Base-by-base conservation (phyloP, 2,329 filamentous ascomycete species). In the Verticillium klebahnii region DNA sequence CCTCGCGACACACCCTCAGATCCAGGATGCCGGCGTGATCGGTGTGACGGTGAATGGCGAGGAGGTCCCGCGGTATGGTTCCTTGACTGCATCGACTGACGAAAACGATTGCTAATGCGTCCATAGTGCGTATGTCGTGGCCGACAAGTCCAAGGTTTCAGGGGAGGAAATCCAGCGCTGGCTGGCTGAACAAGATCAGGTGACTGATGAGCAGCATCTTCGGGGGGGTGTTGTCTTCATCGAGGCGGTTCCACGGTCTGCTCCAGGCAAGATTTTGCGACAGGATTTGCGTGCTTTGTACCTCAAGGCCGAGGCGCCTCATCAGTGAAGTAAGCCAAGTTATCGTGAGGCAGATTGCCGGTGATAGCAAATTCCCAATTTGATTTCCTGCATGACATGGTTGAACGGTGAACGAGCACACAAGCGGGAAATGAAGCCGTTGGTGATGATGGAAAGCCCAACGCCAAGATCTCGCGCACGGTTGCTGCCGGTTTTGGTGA, bases 211-310 rank as follows among this genome's bases (percentile, higher is more conserved):
- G 70, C 93, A 93, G 75, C 82, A 85, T 71, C 78, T 92, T 64
- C 86, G 85, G 5, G 90, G 89, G 0, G 90, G 90, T 1, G 83
- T 93, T n/a, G 75, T 81, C 12, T 91, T 92, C 69, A 78, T 90
- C 4, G 82, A 89, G 37, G 77, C 77, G 14, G 87, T 93, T 36
- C 89, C 90, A n/a, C 92, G 90, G 77, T 91, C 89, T 63, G 82
- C 86, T 2, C 80, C 78, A 54, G 80, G 80, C 1, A 82, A 82
- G 73, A 80, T 82, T 40, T 66, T 82, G 59, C 72, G 80, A 23
- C 73, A 76, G 58, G 77, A 80, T 36, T 36, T 66, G 14, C 61
- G 63, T 72, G 77, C 14, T 66, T 74, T 52, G 75, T 50, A 25
- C 19, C n/a, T 50, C n/a, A n/a, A 23, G n/a, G 8, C n/a, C n/a